A percentile compares a stretch with the other conserved stretches of the same genome.
Conservation (phyloP, 1,139 yeast species). For the Geotrichum reessii region DNA sequence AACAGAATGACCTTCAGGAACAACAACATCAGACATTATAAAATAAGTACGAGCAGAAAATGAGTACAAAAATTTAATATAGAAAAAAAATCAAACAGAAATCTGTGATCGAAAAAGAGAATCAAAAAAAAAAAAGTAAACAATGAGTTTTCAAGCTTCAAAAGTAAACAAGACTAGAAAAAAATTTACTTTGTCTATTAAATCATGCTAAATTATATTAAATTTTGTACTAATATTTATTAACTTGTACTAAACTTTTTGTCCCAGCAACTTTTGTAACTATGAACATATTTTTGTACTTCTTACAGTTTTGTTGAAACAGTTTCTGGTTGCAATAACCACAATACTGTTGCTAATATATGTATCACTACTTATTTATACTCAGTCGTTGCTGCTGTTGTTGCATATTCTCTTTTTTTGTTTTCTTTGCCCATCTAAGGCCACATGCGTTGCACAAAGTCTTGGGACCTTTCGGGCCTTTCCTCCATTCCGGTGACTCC, state of each 20-base stretch:
- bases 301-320: neutral
- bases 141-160: neutral
- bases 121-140: neutral
- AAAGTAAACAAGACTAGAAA: neutral
- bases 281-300: neutral
- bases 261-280: neutral
- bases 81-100: neutral
- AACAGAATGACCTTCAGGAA: constrained; percentile 41
- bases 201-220: neutral
- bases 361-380: neutral
- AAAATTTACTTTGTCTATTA: neutral
- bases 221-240: neutral
- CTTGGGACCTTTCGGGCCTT: constrained; percentile 61
- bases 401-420: constrained; percentile 27
- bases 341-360: neutral
- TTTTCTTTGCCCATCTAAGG: constrained; percentile 45
- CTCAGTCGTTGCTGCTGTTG: constrained; percentile 4
- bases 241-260: neutral
- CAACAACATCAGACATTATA: constrained; percentile 17
- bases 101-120: neutral
- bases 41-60: neutral
- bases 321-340: neutral
- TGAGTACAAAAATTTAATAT: neutral
- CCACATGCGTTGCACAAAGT: constrained; percentile 66
- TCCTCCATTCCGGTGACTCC: constrained; percentile 63